Evolutionary conservation across 2,329 filamentous ascomycete genomes (phyloP).

Genomic region (Hysterium pulicare): DNA sequence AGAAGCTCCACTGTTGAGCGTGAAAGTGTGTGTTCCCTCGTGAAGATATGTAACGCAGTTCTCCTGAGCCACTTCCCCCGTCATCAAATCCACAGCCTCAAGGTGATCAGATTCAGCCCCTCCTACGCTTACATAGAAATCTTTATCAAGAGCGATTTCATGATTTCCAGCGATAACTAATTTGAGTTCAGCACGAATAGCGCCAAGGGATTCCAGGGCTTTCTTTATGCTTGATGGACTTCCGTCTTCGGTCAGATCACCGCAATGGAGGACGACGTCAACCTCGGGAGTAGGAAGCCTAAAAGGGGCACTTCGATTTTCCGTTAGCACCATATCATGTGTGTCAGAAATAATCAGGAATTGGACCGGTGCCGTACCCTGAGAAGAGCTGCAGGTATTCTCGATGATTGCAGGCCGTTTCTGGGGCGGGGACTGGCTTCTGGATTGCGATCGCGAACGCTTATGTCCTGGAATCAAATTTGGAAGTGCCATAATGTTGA

Average conservation of each 20-base stretch:
- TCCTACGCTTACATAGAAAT: conserved; percentile 30
- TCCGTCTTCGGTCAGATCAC: conserved; percentile 55
- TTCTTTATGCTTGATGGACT: conserved; percentile 43
- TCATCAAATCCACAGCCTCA: conserved; percentile 31
- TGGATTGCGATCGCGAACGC: no score
- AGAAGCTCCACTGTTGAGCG: conserved; percentile 44
- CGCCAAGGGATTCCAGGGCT: conserved; percentile 45
- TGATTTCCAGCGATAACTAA: conserved; percentile 62
- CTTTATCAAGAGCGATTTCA: conserved; percentile 55
- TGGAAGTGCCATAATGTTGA: no score
- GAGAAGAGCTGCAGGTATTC: no score
- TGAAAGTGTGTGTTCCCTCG: conserved; percentile 50
- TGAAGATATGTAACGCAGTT: conserved; percentile 51
- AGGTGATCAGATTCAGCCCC: conserved; percentile 8
- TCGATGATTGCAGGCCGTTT: no score
- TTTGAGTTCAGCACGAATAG: conserved; percentile 53
- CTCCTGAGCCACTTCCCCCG: conserved; percentile 35
- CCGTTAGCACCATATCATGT: conserved; percentile 19
- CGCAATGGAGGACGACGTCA: conserved; percentile 56
- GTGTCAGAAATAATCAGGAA: conserved; percentile 44
- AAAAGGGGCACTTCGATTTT: conserved; percentile 1
- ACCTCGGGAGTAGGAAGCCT: conserved; percentile 43
- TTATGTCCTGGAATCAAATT: no score
- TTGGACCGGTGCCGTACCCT: neutral
- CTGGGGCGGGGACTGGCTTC: no score